Base-by-base conservation (phyloP, 2,329 filamentous ascomycete species). In the Epichloe bromicola region DNA sequence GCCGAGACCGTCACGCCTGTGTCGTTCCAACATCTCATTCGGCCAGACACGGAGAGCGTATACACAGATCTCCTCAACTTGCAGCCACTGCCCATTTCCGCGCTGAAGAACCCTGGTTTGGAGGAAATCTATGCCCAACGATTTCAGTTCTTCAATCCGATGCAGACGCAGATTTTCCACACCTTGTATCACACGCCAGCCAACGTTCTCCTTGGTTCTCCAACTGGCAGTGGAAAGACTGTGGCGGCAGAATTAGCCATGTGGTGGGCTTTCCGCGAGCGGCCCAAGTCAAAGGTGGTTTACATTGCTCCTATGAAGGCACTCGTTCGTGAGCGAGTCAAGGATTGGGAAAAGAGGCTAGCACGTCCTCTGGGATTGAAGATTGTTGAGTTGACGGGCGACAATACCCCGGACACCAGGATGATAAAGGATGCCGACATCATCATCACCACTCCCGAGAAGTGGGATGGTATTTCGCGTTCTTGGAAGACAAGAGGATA, bases 241-340 rank as follows among this genome's bases (percentile, higher is more conserved):
- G 86, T 98, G 40, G 93, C 94, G 17, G 89, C 87, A 46, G 93
- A 98, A 64, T 71, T 98, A 54, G 90, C 94, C 26, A 97, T 98
- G 91, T 98, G 94, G 94, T 96, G 90, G 89, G 91, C 93, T 3
- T 97, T 98, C 70, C 82, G 90, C 14, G 90, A 96, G 64, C 85
- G 85, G 48, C 93, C 93, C 1, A 89, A 90, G 3, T 95, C 89
- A 3, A 98, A 98, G 70, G 90, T 98, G 2, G 93, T 98, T 12
- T 98, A 98, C 65, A 97, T 98, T 63, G 93, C 93, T 2, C 94
- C 94, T 0, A 98, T 98, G 94, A 98, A 98, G 68, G 94, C 94
- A 0, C 81, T 98, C 34, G 93, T 98, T 19, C 87, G 93, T 3
- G 93, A 98, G 66, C 82, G 93, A 68, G 91, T 98, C 26, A 86